Evolutionary conservation across 345 rosid species (phyloP).

Genomic region (Acer yangbiense): DNA sequence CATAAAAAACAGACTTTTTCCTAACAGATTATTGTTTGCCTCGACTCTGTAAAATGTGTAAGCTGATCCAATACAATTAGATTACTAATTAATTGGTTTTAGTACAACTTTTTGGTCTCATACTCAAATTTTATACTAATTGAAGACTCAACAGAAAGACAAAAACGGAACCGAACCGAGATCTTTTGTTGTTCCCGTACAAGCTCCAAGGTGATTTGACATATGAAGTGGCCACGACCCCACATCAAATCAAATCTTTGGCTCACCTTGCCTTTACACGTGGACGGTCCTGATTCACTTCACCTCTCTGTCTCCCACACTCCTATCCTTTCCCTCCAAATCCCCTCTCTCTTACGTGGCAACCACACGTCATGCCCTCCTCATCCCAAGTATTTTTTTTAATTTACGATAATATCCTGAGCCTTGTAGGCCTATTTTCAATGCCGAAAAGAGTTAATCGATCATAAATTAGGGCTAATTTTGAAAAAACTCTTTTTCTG

Average conservation of each 20-base stretch:
- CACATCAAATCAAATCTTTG: slow-evolving; percentile 31
- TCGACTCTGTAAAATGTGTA: too few relatives aligned
- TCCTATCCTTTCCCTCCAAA: slow-evolving; percentile 24
- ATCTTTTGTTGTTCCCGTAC: slow-evolving; percentile 18
- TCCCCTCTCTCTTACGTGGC: slow-evolving; percentile 14
- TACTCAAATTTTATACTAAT: too few relatives aligned
- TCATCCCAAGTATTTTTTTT: background rate
- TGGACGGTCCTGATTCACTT: slow-evolving; percentile 28
- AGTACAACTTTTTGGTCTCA: background rate
- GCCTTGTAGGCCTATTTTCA: background rate
- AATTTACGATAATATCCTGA: slow-evolving; percentile 1
- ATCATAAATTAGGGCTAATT: background rate
- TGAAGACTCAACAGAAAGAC: background rate
- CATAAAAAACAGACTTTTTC: too few relatives aligned
- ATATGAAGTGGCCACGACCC: slow-evolving; percentile 5
- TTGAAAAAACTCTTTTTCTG: background rate
- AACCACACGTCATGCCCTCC: slow-evolving; percentile 1
- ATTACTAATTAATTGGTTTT: too few relatives aligned
- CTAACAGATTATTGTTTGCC: too few relatives aligned
- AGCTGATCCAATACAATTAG: too few relatives aligned
- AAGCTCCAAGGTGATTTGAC: slow-evolving; percentile 29
- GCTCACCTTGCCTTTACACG: background rate
- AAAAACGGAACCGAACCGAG: background rate
- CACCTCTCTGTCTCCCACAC: slow-evolving; percentile 26
- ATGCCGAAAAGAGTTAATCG: too few relatives aligned